These are phyloP conservation scores for Syzygium jambos DNA, from an alignment of 345 rosid genomes.

Conservation along the genomic window DNA sequence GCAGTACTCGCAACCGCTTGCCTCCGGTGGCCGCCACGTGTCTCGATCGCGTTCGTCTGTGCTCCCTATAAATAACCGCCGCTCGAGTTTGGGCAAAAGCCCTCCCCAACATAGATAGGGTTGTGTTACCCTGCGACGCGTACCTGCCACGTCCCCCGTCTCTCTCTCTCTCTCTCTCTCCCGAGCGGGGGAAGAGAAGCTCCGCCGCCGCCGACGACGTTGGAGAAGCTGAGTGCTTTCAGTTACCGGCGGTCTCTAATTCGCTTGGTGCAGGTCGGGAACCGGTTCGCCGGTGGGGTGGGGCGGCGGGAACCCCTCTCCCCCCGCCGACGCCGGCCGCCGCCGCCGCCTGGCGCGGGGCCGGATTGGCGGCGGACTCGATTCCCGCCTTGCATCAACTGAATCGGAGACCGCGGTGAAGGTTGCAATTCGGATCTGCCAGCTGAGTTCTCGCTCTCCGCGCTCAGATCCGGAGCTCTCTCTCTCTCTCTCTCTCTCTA, in stretches of 20 bases:
- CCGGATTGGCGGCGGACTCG: neutral
- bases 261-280: conserved; percentile 62
- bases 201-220: neutral
- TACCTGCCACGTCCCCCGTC: neutral
- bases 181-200: neutral
- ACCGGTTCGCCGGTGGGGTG: conserved; percentile 3
- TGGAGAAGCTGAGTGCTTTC: neutral
- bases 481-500: neutral
- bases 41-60: conserved; percentile 13
- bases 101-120: conserved; percentile 3
- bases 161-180: neutral
- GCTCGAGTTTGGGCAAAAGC: neutral
- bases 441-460: neutral
- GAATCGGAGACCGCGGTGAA: conserved; percentile 92
- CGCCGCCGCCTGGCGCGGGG: neutral
- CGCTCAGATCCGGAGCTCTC: neutral
- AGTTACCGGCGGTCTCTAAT: conserved; percentile 32
- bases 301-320: neutral
- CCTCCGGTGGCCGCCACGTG: neutral
- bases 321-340: neutral
- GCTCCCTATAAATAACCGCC: conserved; percentile 24
- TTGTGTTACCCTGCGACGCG: neutral
- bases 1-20: neutral
- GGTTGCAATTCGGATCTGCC: neutral
- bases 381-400: conserved; percentile 97